Conservation (phyloP, 345 rosid species). For the Populus davidiana region DNA sequence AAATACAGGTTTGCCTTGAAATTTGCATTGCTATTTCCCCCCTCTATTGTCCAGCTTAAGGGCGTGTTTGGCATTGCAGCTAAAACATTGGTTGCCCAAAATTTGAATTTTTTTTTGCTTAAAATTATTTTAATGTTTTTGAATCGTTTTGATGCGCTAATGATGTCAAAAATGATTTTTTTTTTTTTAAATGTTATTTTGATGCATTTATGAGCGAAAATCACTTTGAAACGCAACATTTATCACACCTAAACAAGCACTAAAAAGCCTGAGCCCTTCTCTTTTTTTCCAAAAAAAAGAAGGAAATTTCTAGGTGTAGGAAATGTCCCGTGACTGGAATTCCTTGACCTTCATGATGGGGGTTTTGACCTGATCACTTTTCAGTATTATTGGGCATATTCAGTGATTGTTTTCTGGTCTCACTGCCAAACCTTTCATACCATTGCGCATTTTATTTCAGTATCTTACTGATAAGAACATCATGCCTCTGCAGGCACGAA, state of each 20-base stretch:
- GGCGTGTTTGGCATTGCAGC: too few species aligned
- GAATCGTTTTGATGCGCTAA: too few species aligned
- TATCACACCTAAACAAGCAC: too few species aligned
- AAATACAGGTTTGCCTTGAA: conserved; percentile 67
- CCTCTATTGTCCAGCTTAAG: not conserved
- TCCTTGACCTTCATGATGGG: not conserved
- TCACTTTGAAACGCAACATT: too few species aligned
- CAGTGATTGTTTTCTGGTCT: not conserved
- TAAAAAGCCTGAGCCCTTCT: not conserved
- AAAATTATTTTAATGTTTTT: too few species aligned
- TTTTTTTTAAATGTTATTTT: too few species aligned
- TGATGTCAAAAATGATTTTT: too few species aligned
- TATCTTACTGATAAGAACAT: not conserved
- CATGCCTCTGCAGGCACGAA: conserved; percentile 68
- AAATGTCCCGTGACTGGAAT: not conserved
- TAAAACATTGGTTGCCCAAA: too few species aligned
- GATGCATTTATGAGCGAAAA: too few species aligned
- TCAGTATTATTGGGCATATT: not conserved
- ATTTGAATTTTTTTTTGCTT: too few species aligned
- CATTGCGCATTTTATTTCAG: not conserved
- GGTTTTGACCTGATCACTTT: not conserved
- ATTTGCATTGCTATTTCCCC: not conserved
- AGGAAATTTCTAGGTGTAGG: not conserved
- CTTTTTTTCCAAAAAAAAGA: too few species aligned
- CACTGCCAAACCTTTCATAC: not conserved